These are phyloP conservation scores for Plectosphaerella plurivora DNA, from an alignment of 2,329 filamentous ascomycete species.

Conservation along the genomic window DNA sequence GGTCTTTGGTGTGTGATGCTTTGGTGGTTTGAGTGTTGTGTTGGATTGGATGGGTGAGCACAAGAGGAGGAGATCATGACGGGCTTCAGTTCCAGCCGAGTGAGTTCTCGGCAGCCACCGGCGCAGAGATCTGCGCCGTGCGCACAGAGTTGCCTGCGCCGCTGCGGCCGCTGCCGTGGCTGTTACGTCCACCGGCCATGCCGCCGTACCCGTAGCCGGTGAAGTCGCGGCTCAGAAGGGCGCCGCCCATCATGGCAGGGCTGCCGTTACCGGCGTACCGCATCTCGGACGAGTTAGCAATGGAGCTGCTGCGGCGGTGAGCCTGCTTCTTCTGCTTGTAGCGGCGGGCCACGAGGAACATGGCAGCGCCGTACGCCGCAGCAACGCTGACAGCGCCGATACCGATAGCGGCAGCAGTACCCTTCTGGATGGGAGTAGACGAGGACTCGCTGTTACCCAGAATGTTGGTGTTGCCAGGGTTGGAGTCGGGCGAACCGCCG, in stretches of 20 bases:
- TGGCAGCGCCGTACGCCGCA: constrained; percentile 84
- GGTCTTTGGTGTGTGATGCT: constrained; percentile 1
- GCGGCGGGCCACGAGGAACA: constrained; percentile 87
- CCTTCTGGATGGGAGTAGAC: constrained; percentile 54
- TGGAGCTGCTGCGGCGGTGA: constrained; percentile 73
- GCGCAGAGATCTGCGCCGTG: constrained; percentile 73
- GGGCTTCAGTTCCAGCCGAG: constrained; percentile 81
- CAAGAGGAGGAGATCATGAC: too few relatives aligned
- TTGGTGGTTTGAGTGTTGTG: neutral
- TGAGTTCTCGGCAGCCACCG: constrained; percentile 90
- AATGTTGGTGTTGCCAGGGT: constrained; percentile 31
- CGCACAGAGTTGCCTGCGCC: constrained; percentile 49
- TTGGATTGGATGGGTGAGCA: neutral
- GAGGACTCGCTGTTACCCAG: constrained; percentile 36
- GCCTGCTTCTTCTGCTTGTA: constrained; percentile 82
- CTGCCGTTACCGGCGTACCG: constrained; percentile 42
- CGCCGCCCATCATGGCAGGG: constrained; percentile 67
- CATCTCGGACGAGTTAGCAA: constrained; percentile 55
- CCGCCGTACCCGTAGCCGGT: constrained; percentile 44
- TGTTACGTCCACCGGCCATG: constrained; percentile 45
- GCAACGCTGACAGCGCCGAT: constrained; percentile 74
- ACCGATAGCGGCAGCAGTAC: constrained; percentile 65
- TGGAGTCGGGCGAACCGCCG: constrained; percentile 27
- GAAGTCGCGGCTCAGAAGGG: constrained; percentile 53
- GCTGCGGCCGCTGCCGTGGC: constrained; percentile 62